Conservation (phyloP, 2,329 filamentous ascomycete genomes). For the Exophiala alcalophila region DNA sequence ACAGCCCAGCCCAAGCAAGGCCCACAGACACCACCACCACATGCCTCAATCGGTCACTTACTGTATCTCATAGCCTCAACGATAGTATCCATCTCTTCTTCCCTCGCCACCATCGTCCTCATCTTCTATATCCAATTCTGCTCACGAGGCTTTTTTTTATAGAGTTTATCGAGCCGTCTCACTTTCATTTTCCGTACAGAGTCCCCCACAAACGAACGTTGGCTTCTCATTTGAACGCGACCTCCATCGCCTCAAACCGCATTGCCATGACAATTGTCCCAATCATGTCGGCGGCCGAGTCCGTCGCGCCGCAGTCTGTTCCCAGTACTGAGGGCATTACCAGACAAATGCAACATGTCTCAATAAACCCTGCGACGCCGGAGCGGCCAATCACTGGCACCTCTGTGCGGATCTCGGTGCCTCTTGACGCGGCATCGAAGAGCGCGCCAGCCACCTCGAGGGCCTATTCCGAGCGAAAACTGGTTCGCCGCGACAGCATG, state of each 20-base stretch:
- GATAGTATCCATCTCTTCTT: too few relatives aligned
- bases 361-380: conserved; percentile 8
- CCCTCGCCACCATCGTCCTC: too few relatives aligned
- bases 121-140: too few relatives aligned
- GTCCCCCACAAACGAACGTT: too few relatives aligned
- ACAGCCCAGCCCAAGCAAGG: too few relatives aligned
- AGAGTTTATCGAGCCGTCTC: too few relatives aligned
- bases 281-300: conserved; percentile 18
- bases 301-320: not conserved
- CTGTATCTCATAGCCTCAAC: too few relatives aligned
- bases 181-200: too few relatives aligned
- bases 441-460: conserved; percentile 28
- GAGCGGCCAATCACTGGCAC: conserved; percentile 39
- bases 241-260: not conserved
- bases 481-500: conserved; percentile 58
- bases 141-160: too few relatives aligned
- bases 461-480: conserved; percentile 50
- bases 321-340: conserved; percentile 12
- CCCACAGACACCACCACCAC: too few relatives aligned
- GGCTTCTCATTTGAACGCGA: conserved; percentile 1
- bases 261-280: conserved; percentile 21
- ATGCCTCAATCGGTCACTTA: too few relatives aligned
- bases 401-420: conserved; percentile 67
- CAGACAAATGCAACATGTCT: conserved; percentile 15
- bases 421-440: conserved; percentile 58